phyloP scores from a whole-genome alignment of 179 eudicot species.

The Nepenthes alata region DNA sequence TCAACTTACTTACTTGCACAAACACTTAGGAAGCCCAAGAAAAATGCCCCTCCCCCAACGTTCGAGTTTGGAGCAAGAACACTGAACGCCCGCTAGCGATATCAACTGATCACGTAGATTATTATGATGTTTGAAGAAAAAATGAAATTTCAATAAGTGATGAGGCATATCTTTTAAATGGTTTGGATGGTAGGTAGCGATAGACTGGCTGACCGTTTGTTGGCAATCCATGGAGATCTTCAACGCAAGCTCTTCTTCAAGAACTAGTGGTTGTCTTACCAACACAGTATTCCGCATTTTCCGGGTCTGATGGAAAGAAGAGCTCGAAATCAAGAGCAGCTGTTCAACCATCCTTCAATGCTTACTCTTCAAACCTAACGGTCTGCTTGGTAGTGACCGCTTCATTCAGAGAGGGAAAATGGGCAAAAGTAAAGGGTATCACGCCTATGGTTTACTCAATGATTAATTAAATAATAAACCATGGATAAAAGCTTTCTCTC shows the following conservation, averaged over 20 bases:
- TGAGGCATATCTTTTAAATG: constrained; percentile 15
- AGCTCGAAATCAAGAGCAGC: constrained; percentile 5
- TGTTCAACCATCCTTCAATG: constrained; percentile 15
- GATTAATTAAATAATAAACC: too few species aligned
- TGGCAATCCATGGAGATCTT: constrained; percentile 16
- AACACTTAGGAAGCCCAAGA: neutral
- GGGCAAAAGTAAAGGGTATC: too few species aligned
- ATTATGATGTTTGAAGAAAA: neutral
- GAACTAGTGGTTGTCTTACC: neutral
- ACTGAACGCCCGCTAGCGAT: constrained; percentile 4
- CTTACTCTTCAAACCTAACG: constrained; percentile 14
- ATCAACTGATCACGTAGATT: constrained; percentile 5
- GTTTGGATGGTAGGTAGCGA: constrained; percentile 10
- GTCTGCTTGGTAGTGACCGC: constrained; percentile 1
- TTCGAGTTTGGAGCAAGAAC: constrained; percentile 3
- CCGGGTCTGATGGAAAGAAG: constrained; percentile 7
- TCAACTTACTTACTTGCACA: constrained; percentile 10
- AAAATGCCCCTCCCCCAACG: constrained; percentile 4
- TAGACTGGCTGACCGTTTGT: constrained; percentile 25
- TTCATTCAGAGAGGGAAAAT: too few species aligned
- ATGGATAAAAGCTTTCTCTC: too few species aligned
- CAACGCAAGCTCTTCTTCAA: constrained; percentile 6
- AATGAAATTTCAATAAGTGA: constrained; percentile 4
- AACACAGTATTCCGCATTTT: constrained; percentile 3
- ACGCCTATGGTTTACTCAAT: too few species aligned